Conservation (phyloP, 352 stramenopile genomes). For the Phytophthora rubi region DNA sequence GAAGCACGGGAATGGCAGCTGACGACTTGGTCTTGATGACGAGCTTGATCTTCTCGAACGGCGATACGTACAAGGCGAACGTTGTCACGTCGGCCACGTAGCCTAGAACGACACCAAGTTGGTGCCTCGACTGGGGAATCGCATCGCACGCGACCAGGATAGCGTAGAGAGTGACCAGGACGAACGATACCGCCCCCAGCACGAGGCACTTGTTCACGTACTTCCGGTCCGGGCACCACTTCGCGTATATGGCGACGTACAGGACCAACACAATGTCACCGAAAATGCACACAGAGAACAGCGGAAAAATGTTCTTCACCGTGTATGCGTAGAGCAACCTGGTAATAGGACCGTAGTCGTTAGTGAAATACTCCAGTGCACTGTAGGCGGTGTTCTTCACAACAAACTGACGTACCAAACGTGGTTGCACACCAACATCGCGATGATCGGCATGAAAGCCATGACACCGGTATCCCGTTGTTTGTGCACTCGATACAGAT, state of each 20-base stretch:
- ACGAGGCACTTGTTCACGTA: slow-evolving; percentile 26
- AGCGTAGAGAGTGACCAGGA: slow-evolving; percentile 28
- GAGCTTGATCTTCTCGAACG: slow-evolving; percentile 38
- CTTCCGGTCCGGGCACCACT: slow-evolving; percentile 22
- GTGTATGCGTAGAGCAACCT: slow-evolving; percentile 39
- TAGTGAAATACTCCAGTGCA: neutral
- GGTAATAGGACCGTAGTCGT: neutral
- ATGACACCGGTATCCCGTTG: slow-evolving; percentile 25
- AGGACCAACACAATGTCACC: slow-evolving; percentile 25
- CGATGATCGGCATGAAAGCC: slow-evolving; percentile 31
- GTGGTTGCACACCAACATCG: slow-evolving; percentile 37
- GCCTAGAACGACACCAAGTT: slow-evolving; percentile 22
- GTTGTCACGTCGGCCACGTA: slow-evolving; percentile 32
- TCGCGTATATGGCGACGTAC: slow-evolving; percentile 34
- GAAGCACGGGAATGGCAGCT: slow-evolving; percentile 56
- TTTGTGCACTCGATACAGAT: slow-evolving; percentile 33
- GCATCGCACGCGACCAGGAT: slow-evolving; percentile 20
- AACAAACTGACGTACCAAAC: slow-evolving; percentile 29
- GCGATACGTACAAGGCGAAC: slow-evolving; percentile 38
- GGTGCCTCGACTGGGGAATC: slow-evolving; percentile 32
- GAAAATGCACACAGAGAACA: slow-evolving; percentile 36
- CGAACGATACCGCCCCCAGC: slow-evolving; percentile 5
- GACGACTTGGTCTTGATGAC: slow-evolving; percentile 36
- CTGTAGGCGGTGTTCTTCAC: neutral
- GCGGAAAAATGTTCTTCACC: slow-evolving; percentile 35